Evolutionary conservation across 1,284 basidiomycete species (phyloP).

Genomic region (Puccinia brachypodii): DNA sequence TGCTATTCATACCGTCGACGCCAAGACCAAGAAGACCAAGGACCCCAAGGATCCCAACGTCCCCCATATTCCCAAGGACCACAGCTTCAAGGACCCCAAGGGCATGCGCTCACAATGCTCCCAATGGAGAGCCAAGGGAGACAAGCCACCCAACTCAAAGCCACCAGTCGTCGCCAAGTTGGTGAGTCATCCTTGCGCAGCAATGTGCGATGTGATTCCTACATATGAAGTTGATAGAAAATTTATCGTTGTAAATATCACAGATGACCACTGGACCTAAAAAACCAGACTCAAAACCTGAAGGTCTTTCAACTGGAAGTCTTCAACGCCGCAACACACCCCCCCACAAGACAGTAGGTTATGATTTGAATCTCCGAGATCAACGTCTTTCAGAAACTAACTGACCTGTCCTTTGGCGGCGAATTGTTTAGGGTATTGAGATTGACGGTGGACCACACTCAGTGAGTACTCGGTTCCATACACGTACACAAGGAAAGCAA

Average conservation of each 20-base stretch:
- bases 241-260: not conserved
- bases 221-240: not conserved
- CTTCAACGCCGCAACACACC: not conserved
- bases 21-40: not conserved
- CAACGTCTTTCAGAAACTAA: no score
- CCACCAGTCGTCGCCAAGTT: not conserved
- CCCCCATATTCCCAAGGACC: no score
- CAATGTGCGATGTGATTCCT: not conserved
- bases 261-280: no score
- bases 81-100: no score
- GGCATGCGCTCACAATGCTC: not conserved
- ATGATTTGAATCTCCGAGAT: not conserved
- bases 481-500: no score
- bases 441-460: not conserved
- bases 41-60: no score
- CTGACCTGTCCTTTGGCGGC: not conserved
- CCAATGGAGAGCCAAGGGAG: not conserved
- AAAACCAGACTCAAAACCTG: not conserved
- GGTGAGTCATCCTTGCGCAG: not conserved
- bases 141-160: not conserved
- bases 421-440: not conserved
- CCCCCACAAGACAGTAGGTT: not conserved
- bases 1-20: not conserved
- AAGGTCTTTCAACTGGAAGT: not conserved
- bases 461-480: no score